Evolutionary conservation across 1,139 yeast genomes (phyloP).

Genomic region (Geotrichum restrictum): DNA sequence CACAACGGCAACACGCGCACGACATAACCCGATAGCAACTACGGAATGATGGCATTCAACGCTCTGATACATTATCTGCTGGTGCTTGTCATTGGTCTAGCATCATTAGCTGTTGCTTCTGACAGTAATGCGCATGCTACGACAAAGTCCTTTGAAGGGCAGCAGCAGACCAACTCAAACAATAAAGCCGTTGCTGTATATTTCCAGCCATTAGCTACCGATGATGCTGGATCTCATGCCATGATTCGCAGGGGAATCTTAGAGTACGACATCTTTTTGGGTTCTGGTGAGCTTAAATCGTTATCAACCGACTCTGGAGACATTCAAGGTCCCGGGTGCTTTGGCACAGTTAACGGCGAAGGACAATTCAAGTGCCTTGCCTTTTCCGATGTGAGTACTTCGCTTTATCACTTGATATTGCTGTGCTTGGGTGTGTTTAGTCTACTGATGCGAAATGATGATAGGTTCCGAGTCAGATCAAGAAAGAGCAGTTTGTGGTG

Average conservation of each 20-base stretch:
- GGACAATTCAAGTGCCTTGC: conserved; percentile 28
- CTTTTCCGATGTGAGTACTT: conserved; percentile 20
- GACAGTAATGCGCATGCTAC: neutral
- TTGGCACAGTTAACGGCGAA: conserved; percentile 26
- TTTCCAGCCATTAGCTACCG: neutral
- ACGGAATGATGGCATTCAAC: neutral
- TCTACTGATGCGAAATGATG: conserved; percentile 18
- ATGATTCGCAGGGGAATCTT: conserved; percentile 12
- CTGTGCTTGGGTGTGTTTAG: conserved; percentile 21
- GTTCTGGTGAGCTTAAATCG: conserved; percentile 10
- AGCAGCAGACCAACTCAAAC: neutral
- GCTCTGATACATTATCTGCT: neutral
- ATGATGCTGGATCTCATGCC: neutral
- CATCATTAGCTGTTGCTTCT: neutral
- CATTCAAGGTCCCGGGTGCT: conserved; percentile 24
- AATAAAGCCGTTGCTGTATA: conserved; percentile 5
- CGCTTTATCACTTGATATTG: too few relatives aligned
- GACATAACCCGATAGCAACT: neutral
- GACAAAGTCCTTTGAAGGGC: neutral
- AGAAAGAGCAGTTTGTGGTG: conserved; percentile 12
- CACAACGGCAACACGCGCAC: neutral
- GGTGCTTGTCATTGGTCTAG: neutral
- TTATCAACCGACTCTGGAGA: neutral
- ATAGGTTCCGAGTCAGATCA: conserved; percentile 4
- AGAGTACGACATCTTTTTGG: conserved; percentile 12